Evolutionary conservation across 1,139 yeast genomes (phyloP), one percentile per base, ranked within the genome.

Genomic region (Geotrichum armillariae): DNA sequence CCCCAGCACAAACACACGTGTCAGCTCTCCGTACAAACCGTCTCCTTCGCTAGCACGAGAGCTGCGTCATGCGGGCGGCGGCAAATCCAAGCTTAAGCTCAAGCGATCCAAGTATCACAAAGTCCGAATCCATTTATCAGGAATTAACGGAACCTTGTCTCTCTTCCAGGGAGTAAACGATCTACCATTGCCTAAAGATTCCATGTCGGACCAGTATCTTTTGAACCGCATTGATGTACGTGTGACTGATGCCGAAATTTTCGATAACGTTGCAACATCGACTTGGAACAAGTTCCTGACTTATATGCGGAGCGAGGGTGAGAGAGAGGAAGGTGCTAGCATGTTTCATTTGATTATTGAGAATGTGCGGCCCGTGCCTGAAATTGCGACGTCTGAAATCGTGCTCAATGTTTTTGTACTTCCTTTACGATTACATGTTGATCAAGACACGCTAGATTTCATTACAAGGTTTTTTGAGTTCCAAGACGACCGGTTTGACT

Each of bases 381-480:
- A 71, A 12, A 62, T 89, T 40, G 83, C 85, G 11, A 83, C 90
- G 1, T 77, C 87, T 0, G 99, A 94, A 61, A 68, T 85, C 16
- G 71, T 81, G 1, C 61, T 88, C 49, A 70, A 75, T 35, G 72
- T 84, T 0, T 68, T 75, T 2, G 67, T 88, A 0, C 70, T 87
- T 32, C 99, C 99, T 0, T 62, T 93, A 37, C 71, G 96, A 48
- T 66, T 94, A 18, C 90, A 89, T 63, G 82, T 93, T 37, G 99
- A 94, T 66, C 99, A 93, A 66, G 98, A 93, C 61, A 86, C 97
- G 0, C 72, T 90, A 22, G 97, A 90, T 51, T 91, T 93, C 60
- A 59, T 90, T 41, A 78, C 81, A 0, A 72, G 97, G 41, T 93
- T 89, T 67, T 80, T 85, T 46, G 90, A 83, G 53, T 93, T 93